These are phyloP conservation scores for Termitomyces sp. DNA, from an alignment of 768 basidiomycete genomes.

Conservation along the genomic window DNA sequence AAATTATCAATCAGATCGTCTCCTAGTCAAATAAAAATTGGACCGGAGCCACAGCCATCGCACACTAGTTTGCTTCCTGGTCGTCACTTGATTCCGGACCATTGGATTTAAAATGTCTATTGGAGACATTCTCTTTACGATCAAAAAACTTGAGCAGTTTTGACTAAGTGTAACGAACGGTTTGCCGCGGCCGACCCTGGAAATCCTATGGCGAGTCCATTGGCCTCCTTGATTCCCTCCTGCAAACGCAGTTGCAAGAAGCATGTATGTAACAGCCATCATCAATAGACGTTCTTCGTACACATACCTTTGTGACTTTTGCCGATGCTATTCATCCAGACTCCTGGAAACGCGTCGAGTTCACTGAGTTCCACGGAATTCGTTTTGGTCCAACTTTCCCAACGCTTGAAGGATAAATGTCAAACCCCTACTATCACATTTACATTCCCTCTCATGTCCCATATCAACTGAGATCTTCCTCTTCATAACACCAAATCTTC, in stretches of 20 bases:
- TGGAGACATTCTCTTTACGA: neutral
- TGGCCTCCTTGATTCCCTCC: neutral
- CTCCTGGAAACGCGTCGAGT: neutral
- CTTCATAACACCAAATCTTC: constrained; percentile 1
- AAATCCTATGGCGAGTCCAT: neutral
- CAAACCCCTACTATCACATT: neutral
- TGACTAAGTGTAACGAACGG: constrained; percentile 2
- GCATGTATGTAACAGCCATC: neutral
- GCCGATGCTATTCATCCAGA: neutral
- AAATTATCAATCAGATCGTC: neutral
- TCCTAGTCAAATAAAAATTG: neutral
- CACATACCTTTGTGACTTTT: neutral
- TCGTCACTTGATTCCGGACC: neutral
- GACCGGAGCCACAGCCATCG: neutral
- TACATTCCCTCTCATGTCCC: neutral
- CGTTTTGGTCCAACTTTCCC: neutral
- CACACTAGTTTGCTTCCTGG: neutral
- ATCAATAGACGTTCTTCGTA: no score
- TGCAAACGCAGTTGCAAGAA: neutral
- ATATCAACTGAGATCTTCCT: neutral
- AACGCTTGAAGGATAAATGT: neutral
- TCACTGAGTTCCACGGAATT: neutral
- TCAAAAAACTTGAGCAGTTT: neutral
- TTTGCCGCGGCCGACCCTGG: constrained; percentile 1
- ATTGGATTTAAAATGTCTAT: neutral